Conservation (phyloP, 805 yeast species). For the Lipomyces anomalus region DNA sequence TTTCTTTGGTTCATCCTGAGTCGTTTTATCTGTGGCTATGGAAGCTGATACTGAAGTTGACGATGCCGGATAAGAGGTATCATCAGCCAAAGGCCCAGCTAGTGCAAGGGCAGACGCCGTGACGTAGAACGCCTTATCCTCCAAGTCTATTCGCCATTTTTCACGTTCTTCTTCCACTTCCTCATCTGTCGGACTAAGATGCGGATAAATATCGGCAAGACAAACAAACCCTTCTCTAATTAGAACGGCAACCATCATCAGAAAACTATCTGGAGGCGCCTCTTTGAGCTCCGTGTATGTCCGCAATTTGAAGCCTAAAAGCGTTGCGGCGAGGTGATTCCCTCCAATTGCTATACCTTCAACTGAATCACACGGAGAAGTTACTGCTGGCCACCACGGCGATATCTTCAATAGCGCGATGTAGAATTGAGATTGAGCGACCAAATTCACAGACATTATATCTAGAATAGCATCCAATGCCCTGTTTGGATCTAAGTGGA, state of each 20-base stretch:
- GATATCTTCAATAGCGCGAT: conserved; percentile 48
- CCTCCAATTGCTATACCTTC: conserved; percentile 42
- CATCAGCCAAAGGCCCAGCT: conserved; percentile 76
- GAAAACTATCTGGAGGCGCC: conserved; percentile 41
- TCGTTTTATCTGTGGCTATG: conserved; percentile 9
- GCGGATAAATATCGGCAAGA: conserved; percentile 54
- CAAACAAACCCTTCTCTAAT: conserved; percentile 63
- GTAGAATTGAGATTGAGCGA: conserved; percentile 42
- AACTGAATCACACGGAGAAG: conserved; percentile 1
- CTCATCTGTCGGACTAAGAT: conserved; percentile 48
- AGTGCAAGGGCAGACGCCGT: conserved; percentile 75
- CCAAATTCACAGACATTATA: conserved; percentile 43
- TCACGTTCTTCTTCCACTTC: conserved; percentile 43
- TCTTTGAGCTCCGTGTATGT: conserved; percentile 29
- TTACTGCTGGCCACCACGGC: conserved; percentile 60
- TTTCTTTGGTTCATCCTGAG: conserved; percentile 6
- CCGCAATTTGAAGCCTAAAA: conserved; percentile 46
- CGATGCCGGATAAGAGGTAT: conserved; percentile 25
- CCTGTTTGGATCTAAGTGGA: conserved; percentile 65
- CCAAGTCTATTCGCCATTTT: conserved; percentile 43
- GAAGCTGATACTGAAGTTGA: conserved; percentile 32
- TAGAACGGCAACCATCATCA: conserved; percentile 47
- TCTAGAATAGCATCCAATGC: conserved; percentile 59
- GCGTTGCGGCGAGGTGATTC: conserved; percentile 47
- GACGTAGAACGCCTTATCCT: conserved; percentile 54